Evolutionary conservation across 2,329 filamentous ascomycete species (phyloP).

Genomic region (Exserohilum turcica): DNA sequence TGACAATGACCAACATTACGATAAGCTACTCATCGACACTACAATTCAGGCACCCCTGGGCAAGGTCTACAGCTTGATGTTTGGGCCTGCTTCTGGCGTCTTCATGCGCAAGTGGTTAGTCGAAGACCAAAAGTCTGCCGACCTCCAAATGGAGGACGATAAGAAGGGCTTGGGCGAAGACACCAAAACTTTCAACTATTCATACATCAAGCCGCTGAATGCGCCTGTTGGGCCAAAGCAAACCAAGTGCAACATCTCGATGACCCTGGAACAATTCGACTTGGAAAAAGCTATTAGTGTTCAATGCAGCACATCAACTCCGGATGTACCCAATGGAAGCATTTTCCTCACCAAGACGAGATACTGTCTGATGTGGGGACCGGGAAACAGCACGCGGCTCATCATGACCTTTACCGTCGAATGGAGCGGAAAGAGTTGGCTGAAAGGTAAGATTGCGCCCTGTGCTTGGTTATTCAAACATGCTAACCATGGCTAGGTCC

Average conservation of each 20-base stretch:
- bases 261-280: slow-evolving; percentile 82
- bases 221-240: slow-evolving; percentile 87
- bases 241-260: slow-evolving; percentile 90
- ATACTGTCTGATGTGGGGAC: slow-evolving; percentile 92
- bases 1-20: slow-evolving; percentile 78
- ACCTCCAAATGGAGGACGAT: slow-evolving; percentile 83
- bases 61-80: slow-evolving; percentile 87
- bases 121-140: slow-evolving; percentile 84
- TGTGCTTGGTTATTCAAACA: not conserved
- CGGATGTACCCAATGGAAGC: slow-evolving; percentile 92
- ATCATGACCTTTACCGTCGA: slow-evolving; percentile 90
- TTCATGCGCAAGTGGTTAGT: slow-evolving; percentile 89
- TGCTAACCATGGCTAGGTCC: slow-evolving; percentile 64
- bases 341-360: slow-evolving; percentile 91
- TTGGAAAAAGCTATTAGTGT: slow-evolving; percentile 85
- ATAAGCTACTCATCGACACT: slow-evolving; percentile 84
- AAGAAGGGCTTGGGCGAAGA: slow-evolving; percentile 78
- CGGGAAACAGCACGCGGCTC: slow-evolving; percentile 81
- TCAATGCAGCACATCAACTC: slow-evolving; percentile 83
- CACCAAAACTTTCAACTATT: slow-evolving; percentile 74
- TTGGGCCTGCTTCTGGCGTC: slow-evolving; percentile 75
- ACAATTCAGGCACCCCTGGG: slow-evolving; percentile 84
- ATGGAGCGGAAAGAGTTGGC: slow-evolving; percentile 97
- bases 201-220: slow-evolving; percentile 89
- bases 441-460: slow-evolving; percentile 72